These are phyloP conservation scores for Scheffersomyces titani DNA, from an alignment of 1,139 yeast species.

Conservation along the genomic window DNA sequence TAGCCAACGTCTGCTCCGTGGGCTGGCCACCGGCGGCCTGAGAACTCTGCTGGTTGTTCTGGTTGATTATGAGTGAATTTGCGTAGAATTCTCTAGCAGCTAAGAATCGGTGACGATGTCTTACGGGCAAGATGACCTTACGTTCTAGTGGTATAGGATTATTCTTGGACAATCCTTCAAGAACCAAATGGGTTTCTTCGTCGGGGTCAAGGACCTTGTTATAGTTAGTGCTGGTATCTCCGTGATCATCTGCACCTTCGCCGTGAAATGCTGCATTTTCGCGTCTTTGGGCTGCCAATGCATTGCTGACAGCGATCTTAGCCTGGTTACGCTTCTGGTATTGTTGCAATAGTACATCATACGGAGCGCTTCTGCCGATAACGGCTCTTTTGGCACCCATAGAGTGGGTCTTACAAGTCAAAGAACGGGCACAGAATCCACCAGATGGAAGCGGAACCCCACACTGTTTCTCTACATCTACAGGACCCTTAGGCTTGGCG, in stretches of 20 bases:
- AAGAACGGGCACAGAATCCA: slow-evolving; percentile 89
- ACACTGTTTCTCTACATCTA: slow-evolving; percentile 93
- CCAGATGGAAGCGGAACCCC: slow-evolving; percentile 94
- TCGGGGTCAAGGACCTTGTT: slow-evolving; percentile 61
- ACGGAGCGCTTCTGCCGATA: slow-evolving; percentile 88
- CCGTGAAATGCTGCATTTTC: slow-evolving; percentile 45
- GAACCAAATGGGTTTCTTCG: slow-evolving; percentile 90
- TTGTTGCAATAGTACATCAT: slow-evolving; percentile 82
- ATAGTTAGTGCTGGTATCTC: slow-evolving; percentile 19
- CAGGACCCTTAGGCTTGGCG: slow-evolving; percentile 74
- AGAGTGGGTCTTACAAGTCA: slow-evolving; percentile 96
- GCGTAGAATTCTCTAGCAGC: slow-evolving; percentile 86
- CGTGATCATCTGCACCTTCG: slow-evolving; percentile 23
- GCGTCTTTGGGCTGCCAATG: slow-evolving; percentile 57
- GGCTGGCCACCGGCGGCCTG: slow-evolving; percentile 19
- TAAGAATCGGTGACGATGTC: slow-evolving; percentile 69
- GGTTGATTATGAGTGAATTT: slow-evolving; percentile 48
- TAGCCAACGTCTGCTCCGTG: slow-evolving; percentile 45
- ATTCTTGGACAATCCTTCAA: slow-evolving; percentile 86
- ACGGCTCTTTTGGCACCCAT: slow-evolving; percentile 98
- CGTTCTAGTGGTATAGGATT: slow-evolving; percentile 83
- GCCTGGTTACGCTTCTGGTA: slow-evolving; percentile 94
- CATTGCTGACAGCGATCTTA: slow-evolving; percentile 79
- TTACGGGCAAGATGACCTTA: slow-evolving; percentile 67
- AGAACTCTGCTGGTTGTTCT: slow-evolving; percentile 19